Conservation (phyloP, 2,329 filamentous ascomycete genomes). For the Lachnellula suecica region DNA sequence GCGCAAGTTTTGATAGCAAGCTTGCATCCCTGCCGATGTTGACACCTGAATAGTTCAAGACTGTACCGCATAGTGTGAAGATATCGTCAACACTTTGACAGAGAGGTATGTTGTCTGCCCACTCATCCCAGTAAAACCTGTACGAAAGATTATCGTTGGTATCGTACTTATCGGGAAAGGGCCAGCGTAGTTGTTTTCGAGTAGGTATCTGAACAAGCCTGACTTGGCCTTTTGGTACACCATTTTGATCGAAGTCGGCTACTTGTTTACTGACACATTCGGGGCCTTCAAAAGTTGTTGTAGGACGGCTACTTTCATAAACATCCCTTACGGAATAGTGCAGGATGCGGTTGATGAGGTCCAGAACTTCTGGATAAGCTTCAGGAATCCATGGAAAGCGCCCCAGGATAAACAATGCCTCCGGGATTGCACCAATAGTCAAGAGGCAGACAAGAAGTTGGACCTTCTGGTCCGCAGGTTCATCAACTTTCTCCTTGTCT, state of each 20-base stretch:
- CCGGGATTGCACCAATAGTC: constrained; percentile 87
- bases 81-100: constrained; percentile 91
- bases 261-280: constrained; percentile 46
- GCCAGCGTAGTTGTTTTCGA: constrained; percentile 78
- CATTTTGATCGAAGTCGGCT: constrained; percentile 61
- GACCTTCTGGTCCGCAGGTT: constrained; percentile 86
- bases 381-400: constrained; percentile 92
- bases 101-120: constrained; percentile 88
- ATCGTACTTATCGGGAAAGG: constrained; percentile 75
- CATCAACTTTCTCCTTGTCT: constrained; percentile 56
- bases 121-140: constrained; percentile 96
- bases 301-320: constrained; percentile 43
- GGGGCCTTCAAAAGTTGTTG: constrained; percentile 38
- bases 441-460: constrained; percentile 80
- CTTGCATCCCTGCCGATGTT: constrained; percentile 83
- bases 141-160: constrained; percentile 75
- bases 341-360: constrained; percentile 81
- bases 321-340: constrained; percentile 81
- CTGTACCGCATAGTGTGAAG: constrained; percentile 79
- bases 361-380: constrained; percentile 76
- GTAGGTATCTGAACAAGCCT: constrained; percentile 57
- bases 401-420: constrained; percentile 88
- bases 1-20: constrained; percentile 78
- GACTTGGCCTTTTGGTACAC: constrained; percentile 68
- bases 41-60: constrained; percentile 83